These are phyloP conservation scores for Diaporthe sp. DNA, from an alignment of 2,329 filamentous ascomycete genomes.

Conservation along the genomic window DNA sequence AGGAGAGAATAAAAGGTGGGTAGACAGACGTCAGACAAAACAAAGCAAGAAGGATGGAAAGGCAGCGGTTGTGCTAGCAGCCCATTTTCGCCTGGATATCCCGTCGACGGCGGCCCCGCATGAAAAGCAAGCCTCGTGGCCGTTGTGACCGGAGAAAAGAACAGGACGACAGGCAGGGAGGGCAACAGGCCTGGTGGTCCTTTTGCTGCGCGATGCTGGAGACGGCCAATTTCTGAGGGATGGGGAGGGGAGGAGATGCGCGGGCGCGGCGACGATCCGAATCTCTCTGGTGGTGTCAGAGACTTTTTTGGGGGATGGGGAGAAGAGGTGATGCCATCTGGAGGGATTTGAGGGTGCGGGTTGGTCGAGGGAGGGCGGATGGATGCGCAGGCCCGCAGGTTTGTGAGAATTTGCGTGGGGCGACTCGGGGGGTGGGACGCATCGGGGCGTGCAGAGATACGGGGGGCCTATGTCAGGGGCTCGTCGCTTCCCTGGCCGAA, in stretches of 20 bases:
- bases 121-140: conserved; percentile 15
- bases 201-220: conserved; percentile 2
- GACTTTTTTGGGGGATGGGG: conserved; percentile 10
- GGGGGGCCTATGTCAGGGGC: conserved; percentile 24
- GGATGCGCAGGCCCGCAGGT: conserved; percentile 13
- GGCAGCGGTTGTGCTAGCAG: conserved; percentile 25
- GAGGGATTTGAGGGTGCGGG: background rate
- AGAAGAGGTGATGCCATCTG: conserved; percentile 11
- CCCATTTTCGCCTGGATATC: conserved; percentile 29
- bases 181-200: background rate
- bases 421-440: background rate
- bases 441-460: conserved; percentile 24
- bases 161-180: conserved; percentile 12
- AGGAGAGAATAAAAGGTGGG: background rate
- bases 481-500: conserved; percentile 17
- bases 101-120: background rate
- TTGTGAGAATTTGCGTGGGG: conserved; percentile 18
- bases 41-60: conserved; percentile 6
- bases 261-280: conserved; percentile 31
- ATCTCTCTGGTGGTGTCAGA: conserved; percentile 28
- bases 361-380: conserved; percentile 7
- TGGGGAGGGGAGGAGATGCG: conserved; percentile 21
- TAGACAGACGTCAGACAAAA: background rate
- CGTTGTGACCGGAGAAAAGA: background rate
- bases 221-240: conserved; percentile 9